A percentile compares a stretch with the other conserved stretches of the same genome.
Evolutionary conservation across 2,329 filamentous ascomycete species (phyloP).

Genomic region (Lasiodiplodia hormozganensis): DNA sequence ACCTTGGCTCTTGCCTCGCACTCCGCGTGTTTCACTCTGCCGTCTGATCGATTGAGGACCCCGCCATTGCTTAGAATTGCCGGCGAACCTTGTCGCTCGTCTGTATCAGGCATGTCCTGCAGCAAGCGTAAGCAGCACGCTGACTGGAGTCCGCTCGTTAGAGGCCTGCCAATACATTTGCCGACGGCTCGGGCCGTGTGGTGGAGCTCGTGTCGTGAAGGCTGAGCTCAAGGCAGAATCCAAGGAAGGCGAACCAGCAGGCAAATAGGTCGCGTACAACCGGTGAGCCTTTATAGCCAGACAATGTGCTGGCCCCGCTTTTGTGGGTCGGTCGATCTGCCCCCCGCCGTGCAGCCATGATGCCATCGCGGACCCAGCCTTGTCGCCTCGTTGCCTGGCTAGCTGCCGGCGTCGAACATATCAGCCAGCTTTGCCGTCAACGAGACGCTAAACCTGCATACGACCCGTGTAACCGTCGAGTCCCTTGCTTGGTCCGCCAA

Average conservation of each 20-base stretch:
- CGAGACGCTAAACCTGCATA: neutral
- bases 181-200: constrained; percentile 12
- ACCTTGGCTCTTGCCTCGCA: neutral
- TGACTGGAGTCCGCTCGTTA: neutral
- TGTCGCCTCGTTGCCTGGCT: constrained; percentile 3
- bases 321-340: neutral
- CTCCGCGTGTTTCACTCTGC: neutral
- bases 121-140: constrained; percentile 14
- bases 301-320: constrained; percentile 9
- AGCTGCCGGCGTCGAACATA: neutral
- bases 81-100: neutral
- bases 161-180: neutral
- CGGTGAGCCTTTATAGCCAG: constrained; percentile 19
- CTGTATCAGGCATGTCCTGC: neutral
- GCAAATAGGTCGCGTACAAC: constrained; percentile 7
- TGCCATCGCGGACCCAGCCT: neutral
- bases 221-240: constrained; percentile 7
- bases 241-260: neutral
- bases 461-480: constrained; percentile 4
- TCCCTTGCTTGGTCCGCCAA: neutral
- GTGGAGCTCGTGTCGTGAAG: neutral
- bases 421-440: neutral
- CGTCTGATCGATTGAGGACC: neutral
- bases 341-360: neutral
- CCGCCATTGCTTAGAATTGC: neutral